Percentiles rank a stretch among this genome's conserved stretches.
These are phyloP conservation scores for Talaromyces sp. DNA, from an alignment of 2,329 filamentous ascomycete species.

Conservation along the genomic window DNA sequence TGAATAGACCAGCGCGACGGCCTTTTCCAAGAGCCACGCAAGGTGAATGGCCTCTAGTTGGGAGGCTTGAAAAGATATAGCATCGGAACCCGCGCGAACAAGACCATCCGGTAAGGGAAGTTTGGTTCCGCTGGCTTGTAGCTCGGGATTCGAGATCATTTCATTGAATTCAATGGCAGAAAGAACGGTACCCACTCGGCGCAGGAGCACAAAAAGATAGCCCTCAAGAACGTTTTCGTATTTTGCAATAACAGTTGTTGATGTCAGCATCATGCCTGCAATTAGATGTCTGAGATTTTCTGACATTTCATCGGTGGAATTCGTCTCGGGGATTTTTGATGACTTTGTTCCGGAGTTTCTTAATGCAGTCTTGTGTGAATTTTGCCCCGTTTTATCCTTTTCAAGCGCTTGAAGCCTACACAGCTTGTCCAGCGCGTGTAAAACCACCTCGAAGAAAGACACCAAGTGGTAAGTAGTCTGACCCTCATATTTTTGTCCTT, in stretches of 20 bases:
- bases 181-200: constrained; percentile 35
- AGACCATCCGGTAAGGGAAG: constrained; percentile 29
- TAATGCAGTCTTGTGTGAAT: constrained; percentile 9
- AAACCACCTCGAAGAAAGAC: constrained; percentile 25
- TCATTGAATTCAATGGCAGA: constrained; percentile 35
- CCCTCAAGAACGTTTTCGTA: constrained; percentile 37
- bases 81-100: constrained; percentile 10
- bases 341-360: background rate
- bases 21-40: constrained; percentile 28
- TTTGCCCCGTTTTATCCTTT: background rate
- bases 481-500: constrained; percentile 12
- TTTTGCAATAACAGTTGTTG: constrained; percentile 19
- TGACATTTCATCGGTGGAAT: constrained; percentile 14
- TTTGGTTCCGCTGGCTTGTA: constrained; percentile 16
- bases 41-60: constrained; percentile 31
- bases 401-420: constrained; percentile 16
- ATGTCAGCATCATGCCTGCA: constrained; percentile 23
- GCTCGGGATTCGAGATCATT: constrained; percentile 19
- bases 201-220: constrained; percentile 31
- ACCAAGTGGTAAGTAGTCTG: constrained; percentile 30
- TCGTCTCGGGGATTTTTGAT: background rate
- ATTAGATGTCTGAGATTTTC: constrained; percentile 21
- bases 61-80: constrained; percentile 19
- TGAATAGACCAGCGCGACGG: constrained; percentile 18
- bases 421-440: constrained; percentile 21